Evolutionary conservation across 768 basidiomycete species (phyloP).

Genomic region (Mycena kentingensis): DNA sequence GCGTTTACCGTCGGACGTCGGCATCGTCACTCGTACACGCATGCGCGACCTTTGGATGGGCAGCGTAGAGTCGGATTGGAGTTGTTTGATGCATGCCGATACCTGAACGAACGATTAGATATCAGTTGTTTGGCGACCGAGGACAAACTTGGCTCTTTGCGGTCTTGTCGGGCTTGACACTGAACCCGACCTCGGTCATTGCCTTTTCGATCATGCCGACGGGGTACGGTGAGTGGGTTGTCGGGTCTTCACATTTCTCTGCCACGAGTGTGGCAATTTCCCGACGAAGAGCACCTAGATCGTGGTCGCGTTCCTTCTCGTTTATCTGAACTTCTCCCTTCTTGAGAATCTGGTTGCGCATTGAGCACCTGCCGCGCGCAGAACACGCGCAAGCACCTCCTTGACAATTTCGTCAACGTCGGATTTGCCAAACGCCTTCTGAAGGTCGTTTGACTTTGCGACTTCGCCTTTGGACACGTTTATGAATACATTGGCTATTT

Average conservation of each 20-base stretch:
- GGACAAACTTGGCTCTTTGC: constrained; percentile 86
- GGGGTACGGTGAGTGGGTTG: constrained; percentile 85
- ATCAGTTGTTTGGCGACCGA: neutral
- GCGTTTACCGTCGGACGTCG: constrained; percentile 62
- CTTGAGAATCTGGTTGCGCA: constrained; percentile 69
- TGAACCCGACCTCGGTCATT: constrained; percentile 93
- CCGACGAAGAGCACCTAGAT: constrained; percentile 73
- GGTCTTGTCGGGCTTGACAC: constrained; percentile 83
- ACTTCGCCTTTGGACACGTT: constrained; percentile 97
- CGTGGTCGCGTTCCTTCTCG: constrained; percentile 94
- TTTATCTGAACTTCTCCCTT: constrained; percentile 97
- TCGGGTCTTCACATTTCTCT: constrained; percentile 94
- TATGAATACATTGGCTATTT: constrained; percentile 92
- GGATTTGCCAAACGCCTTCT: constrained; percentile 86
- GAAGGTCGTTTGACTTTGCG: constrained; percentile 84
- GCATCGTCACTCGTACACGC: constrained; percentile 84
- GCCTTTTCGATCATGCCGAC: constrained; percentile 98
- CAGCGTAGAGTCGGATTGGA: constrained; percentile 82
- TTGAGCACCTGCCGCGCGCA: constrained; percentile 2
- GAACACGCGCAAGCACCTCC: constrained; percentile 53
- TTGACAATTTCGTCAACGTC: constrained; percentile 73
- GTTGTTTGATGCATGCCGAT: constrained; percentile 81
- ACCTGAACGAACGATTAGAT: constrained; percentile 50
- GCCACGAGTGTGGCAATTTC: constrained; percentile 95
- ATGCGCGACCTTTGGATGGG: constrained; percentile 93